Percentiles rank a stretch among this genome's conserved stretches.
These are phyloP conservation scores for Colletotrichum plurivorum DNA, from an alignment of 2,329 filamentous ascomycete species.

Conservation along the genomic window DNA sequence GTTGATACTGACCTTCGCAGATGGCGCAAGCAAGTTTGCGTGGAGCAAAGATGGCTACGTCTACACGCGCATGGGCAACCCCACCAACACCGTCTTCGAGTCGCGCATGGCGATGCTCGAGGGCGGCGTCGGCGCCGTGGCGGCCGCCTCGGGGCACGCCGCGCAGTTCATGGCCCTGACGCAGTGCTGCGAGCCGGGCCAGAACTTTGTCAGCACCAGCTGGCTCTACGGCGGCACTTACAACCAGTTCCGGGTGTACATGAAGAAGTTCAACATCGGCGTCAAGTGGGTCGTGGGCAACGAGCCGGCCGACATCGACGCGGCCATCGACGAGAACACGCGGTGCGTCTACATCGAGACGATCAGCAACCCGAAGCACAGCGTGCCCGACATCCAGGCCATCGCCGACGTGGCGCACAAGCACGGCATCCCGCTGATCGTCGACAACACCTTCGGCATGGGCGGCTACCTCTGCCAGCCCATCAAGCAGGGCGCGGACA, in stretches of 20 bases:
- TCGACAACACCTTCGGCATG: conserved; percentile 81
- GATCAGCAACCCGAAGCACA: conserved; percentile 94
- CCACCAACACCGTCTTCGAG: conserved; percentile 95
- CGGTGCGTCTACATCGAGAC: conserved; percentile 93
- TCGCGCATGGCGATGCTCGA: conserved; percentile 95
- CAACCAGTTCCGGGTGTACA: conserved; percentile 94
- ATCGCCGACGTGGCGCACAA: conserved; percentile 73
- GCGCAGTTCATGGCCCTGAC: conserved; percentile 93
- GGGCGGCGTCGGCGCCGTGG: conserved; percentile 88
- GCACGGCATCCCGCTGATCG: conserved; percentile 53
- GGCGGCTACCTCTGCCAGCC: conserved; percentile 77
- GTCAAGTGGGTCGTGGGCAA: conserved; percentile 92
- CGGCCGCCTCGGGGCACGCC: conserved; percentile 86
- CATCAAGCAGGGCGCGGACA: conserved; percentile 79
- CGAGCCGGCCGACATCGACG: conserved; percentile 81
- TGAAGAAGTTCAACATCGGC: conserved; percentile 85
- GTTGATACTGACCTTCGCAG: conserved; percentile 41
- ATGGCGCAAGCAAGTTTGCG: conserved; percentile 51
- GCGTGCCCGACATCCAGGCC: conserved; percentile 78
- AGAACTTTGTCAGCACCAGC: conserved; percentile 94
- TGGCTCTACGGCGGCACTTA: conserved; percentile 97
- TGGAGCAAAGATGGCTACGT: conserved; percentile 77
- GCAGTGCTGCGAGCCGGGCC: conserved; percentile 84
- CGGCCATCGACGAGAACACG: conserved; percentile 90
- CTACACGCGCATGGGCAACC: conserved; percentile 97